Base-by-base conservation (phyloP, 2,329 filamentous ascomycete genomes). In the Cercospora sp. region DNA sequence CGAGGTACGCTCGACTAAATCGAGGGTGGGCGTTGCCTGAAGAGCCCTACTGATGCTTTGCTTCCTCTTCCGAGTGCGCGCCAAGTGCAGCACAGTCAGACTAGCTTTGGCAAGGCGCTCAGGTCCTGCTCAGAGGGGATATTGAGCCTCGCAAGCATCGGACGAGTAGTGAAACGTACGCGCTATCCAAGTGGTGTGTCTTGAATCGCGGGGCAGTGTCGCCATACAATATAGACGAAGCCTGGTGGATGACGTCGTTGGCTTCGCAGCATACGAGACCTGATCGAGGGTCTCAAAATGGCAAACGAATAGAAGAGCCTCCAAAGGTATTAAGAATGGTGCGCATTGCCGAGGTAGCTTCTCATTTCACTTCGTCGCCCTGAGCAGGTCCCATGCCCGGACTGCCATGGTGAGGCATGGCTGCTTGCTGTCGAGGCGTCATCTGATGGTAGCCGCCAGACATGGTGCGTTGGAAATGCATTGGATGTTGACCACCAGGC, bases 361-460 rank as follows among this genome's bases (percentile, higher is more conserved):
- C 62, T 77, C 76, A 77, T 72, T 75, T 74, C 55, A 73, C 74
- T 61, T 77, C 75, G 53, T 77, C 76, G 63, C 73, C 75, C 49
- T 74, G 72, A 12, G 66, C 68, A 57, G 69, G 71, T 30, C 68
- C 70, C 69, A 74, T 74, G 12, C 74, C 75, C n/a, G 74, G 74
- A 59, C 73, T 77, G 13, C 74, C 71, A 8, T 75, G 75, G 59
- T 74, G 72, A 13, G 74, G 75, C 8, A 75, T 68, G n/a, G 76
- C 76, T 26, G 75, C 69, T 62, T 77, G 74, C 66, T 76, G 74
- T 40, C 77, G 68, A 5, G 77, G 77, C n/a, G 77, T 79, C 75
- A 78, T 77, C 60, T 77, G 76, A 34, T 75, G 76, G 60, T 69
- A 75, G n/a, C 74, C 75, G 13, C 72, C 73, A 7, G 75, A 76